These are phyloP conservation scores for Albifimbria verrucaria DNA, from an alignment of 2,329 filamentous ascomycete species.

Conservation along the genomic window DNA sequence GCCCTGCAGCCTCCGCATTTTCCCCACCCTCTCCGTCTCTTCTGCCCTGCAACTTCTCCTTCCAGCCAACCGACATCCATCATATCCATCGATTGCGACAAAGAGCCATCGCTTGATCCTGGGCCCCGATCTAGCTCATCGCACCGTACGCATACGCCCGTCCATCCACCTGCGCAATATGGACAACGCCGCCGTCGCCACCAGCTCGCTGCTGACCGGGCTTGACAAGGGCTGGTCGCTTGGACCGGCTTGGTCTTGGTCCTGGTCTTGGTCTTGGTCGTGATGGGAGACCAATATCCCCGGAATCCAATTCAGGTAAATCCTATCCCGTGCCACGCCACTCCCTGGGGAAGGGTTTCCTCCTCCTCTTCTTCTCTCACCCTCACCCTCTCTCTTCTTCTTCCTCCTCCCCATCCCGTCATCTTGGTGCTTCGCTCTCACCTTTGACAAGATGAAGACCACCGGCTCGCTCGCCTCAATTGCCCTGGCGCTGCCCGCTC, in stretches of 20 bases:
- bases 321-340: background rate
- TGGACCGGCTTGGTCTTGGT: no score
- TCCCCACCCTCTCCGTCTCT: no score
- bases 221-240: background rate
- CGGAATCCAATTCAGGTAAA: background rate
- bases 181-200: background rate
- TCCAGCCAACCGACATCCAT: no score
- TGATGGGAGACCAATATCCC: no score
- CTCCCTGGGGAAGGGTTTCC: background rate
- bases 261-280: background rate
- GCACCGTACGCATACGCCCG: background rate
- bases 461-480: constrained; percentile 17
- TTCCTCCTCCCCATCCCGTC: background rate
- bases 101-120: no score
- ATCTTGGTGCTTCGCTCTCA: background rate
- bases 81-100: no score
- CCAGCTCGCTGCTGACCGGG: background rate
- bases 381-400: background rate
- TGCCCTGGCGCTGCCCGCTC: constrained; percentile 19
- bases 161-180: background rate
- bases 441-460: constrained; percentile 18
- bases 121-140: no score
- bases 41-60: no score
- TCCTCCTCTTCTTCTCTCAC: background rate
- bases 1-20: no score